Evolutionary conservation across 2,329 filamentous ascomycete species (phyloP).

Genomic region (Orbilia blumenaviensis): DNA sequence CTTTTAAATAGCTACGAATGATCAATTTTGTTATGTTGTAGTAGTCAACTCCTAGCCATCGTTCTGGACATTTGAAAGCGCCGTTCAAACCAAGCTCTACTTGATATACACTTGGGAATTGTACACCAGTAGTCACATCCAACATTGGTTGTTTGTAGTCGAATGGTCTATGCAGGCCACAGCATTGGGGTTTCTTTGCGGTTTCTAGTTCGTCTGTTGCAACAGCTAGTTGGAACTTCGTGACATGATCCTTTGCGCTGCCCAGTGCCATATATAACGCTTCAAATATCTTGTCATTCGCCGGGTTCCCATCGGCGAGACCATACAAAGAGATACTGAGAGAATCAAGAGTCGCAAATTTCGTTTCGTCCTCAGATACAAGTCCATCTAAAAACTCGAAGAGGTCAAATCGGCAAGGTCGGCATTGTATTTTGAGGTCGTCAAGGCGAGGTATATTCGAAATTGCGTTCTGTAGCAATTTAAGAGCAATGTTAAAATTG

Average conservation of each 20-base stretch:
- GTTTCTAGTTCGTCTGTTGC: not conserved
- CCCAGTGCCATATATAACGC: slow-evolving; percentile 21
- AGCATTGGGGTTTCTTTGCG: not conserved
- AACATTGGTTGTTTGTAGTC: slow-evolving; percentile 7
- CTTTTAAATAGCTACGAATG: slow-evolving; percentile 5
- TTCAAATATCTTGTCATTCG: slow-evolving; percentile 30
- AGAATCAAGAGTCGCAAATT: slow-evolving; percentile 1
- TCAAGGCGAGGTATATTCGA: slow-evolving; percentile 16
- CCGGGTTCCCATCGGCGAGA: not conserved
- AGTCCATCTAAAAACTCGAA: slow-evolving; percentile 13
- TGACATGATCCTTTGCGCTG: slow-evolving; percentile 7
- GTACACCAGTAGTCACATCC: not conserved
- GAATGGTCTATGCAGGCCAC: not conserved
- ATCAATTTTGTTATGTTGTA: slow-evolving; percentile 11
- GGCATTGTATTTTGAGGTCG: slow-evolving; percentile 1
- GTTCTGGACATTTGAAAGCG: slow-evolving; percentile 3
- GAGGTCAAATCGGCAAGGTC: slow-evolving; percentile 25
- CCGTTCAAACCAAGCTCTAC: slow-evolving; percentile 28
- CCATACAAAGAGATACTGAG: slow-evolving; percentile 20
- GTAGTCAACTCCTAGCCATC: slow-evolving; percentile 25
- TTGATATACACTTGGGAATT: slow-evolving; percentile 23
- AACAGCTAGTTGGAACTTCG: not conserved
- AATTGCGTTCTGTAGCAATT: slow-evolving; percentile 7
- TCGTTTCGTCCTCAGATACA: not conserved
- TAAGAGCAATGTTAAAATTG: slow-evolving; percentile 11